Base-by-base conservation (phyloP, 768 basidiomycete genomes). In the Fomitopsis serialis region DNA sequence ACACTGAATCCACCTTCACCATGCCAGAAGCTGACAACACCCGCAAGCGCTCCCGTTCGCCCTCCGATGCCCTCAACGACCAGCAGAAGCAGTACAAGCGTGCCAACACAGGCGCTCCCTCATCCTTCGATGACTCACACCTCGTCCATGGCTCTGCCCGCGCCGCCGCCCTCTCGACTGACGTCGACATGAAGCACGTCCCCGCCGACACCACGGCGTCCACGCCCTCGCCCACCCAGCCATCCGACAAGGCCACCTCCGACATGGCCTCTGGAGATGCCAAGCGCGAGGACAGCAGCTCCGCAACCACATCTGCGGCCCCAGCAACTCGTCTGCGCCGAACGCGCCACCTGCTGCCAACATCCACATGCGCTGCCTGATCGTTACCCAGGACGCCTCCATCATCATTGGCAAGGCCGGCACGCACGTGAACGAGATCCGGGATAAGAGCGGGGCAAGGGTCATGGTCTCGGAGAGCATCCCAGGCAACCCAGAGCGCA, bases 391-490 rank as follows among this genome's bases (percentile, higher is more conserved):
- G 72, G 97, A 99, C 72, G 97, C 97, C 12, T 95, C 92, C 51
- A 96, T 99, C 72, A 98, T 98, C 75, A 99, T 99, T 60, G 97
- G 97, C 35, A 92, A 93, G 72, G 89, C 78, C 47, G 96, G 96
- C 58, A 81, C 89, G 42, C 97, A 98, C 72, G 95, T 99, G 61
- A 98, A 97, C 63, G 97, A 99, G 71, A 98, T 99, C 58, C 79
- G 97, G 56, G 97, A 98, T 70, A 97, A 96, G 77, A 94, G 92
- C 59, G 93, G 92, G 42, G 95, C 96, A 13, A 81, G 93, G 46
- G 93, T 98, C 62, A 91, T 94, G 77, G 93, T 99, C 45, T 98
- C 94, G 19, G 97, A 99, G 74, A 93, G 93, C 66, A 98, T 98
- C 55, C 93, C 97, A 3, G 96, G 96, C 9, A 98, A 98, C 67